Conservation (phyloP, 768 basidiomycete genomes). For the Russula griseocarnosa region DNA sequence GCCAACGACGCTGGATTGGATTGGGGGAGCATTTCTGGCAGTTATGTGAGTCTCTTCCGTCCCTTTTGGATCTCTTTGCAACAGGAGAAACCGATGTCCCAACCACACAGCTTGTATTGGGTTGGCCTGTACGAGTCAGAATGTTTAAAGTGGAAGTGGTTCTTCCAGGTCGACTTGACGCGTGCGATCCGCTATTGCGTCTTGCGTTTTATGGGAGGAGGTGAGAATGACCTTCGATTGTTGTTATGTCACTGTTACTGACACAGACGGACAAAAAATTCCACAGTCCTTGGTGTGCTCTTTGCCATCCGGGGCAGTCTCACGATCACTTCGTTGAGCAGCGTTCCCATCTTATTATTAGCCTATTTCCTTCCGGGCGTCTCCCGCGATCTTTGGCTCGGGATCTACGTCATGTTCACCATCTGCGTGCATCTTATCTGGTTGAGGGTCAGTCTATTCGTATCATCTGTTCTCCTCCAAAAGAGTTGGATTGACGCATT, state of each 20-base stretch:
- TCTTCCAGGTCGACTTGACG: conserved; percentile 12
- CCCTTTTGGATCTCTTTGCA: no score
- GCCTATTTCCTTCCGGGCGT: conserved; percentile 1
- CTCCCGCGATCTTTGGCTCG: conserved; percentile 2
- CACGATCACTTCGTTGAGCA: conserved; percentile 5
- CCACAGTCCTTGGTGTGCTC: not conserved
- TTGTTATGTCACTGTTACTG: not conserved
- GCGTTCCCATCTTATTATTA: conserved; percentile 7
- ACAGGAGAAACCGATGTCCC: not conserved
- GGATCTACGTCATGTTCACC: not conserved
- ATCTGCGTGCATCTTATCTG: not conserved
- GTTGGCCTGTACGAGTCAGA: conserved; percentile 5
- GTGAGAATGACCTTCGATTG: conserved; percentile 1
- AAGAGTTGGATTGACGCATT: not conserved
- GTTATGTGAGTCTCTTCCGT: not conserved
- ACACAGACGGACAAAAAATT: not conserved
- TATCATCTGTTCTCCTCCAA: not conserved
- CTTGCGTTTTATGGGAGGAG: conserved; percentile 14
- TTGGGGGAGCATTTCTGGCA: conserved; percentile 7
- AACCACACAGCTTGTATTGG: conserved; percentile 6
- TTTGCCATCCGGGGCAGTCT: conserved; percentile 7
- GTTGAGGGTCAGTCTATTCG: not conserved
- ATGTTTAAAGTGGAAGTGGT: conserved; percentile 5
- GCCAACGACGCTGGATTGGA: conserved; percentile 15
- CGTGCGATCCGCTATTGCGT: conserved; percentile 2